Conservation (phyloP, 2,329 filamentous ascomycete genomes). For the Thyridium curvatum region DNA sequence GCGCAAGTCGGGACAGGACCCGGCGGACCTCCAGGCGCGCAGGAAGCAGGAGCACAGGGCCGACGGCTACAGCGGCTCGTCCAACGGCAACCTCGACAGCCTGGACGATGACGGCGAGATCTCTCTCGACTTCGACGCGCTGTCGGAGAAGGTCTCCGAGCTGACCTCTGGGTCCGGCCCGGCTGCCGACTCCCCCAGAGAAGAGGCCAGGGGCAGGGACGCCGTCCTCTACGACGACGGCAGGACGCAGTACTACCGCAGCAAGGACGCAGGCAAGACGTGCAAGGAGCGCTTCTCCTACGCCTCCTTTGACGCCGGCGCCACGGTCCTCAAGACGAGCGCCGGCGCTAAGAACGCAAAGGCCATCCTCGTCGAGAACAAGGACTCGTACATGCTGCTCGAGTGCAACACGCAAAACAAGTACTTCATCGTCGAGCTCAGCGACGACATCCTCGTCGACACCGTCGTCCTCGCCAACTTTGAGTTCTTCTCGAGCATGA, state of each 20-base stretch:
- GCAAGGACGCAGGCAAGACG: constrained; percentile 92
- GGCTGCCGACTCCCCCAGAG: constrained; percentile 17
- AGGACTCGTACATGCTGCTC: constrained; percentile 97
- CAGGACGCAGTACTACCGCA: constrained; percentile 54
- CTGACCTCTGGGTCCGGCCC: constrained; percentile 8
- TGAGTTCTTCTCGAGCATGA: constrained; percentile 98
- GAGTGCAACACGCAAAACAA: constrained; percentile 84
- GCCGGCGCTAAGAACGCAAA: constrained; percentile 80
- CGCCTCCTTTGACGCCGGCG: constrained; percentile 93
- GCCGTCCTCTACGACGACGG: constrained; percentile 37
- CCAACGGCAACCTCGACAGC: constrained; percentile 65
- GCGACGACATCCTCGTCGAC: constrained; percentile 79
- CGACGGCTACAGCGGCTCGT: constrained; percentile 41
- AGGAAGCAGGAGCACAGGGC: constrained; percentile 43
- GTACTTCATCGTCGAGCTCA: constrained; percentile 90
- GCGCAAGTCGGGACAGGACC: constrained; percentile 71
- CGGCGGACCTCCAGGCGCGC: constrained; percentile 59
- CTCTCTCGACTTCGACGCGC: constrained; percentile 45
- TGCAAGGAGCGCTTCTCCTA: constrained; percentile 98
- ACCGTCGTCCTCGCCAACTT: constrained; percentile 97
- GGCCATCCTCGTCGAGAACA: constrained; percentile 88
- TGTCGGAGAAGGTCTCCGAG: constrained; percentile 27
- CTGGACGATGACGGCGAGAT: constrained; percentile 88
- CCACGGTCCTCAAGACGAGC: constrained; percentile 87
- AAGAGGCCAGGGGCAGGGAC: constrained; percentile 23